Percentiles rank a stretch among this genome's conserved stretches.
Evolutionary conservation across 2,329 filamentous ascomycete genomes (phyloP).

Genomic region (Alternaria atra): DNA sequence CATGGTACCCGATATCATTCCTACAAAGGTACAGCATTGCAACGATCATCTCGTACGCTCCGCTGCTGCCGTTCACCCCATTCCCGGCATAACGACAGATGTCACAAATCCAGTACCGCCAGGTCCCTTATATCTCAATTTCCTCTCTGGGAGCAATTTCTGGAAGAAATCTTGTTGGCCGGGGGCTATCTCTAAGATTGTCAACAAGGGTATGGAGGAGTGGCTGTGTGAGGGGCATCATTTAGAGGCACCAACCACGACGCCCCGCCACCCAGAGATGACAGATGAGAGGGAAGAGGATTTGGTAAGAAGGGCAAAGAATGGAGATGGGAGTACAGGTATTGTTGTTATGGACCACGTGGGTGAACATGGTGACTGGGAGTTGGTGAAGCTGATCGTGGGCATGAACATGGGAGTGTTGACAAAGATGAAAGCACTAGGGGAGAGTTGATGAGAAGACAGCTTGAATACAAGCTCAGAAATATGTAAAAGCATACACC

Average conservation of each 20-base stretch:
- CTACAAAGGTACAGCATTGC: constrained; percentile 79
- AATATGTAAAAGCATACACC: not conserved
- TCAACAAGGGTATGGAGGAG: constrained; percentile 78
- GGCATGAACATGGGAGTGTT: constrained; percentile 81
- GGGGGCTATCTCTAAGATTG: constrained; percentile 84
- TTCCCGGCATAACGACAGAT: constrained; percentile 54
- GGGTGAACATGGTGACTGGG: constrained; percentile 86
- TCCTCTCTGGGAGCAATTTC: constrained; percentile 90
- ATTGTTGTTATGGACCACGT: constrained; percentile 96
- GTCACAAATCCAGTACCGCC: constrained; percentile 53
- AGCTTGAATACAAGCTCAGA: not conserved
- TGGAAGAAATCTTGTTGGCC: constrained; percentile 94
- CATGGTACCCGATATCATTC: constrained; percentile 75
- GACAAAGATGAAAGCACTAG: constrained; percentile 8
- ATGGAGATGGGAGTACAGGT: constrained; percentile 76
- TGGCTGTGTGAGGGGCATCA: constrained; percentile 66
- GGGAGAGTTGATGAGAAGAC: not conserved
- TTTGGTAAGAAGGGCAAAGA: constrained; percentile 57
- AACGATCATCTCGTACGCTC: constrained; percentile 81
- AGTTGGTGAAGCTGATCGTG: constrained; percentile 84
- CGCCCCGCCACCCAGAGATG: constrained; percentile 24
- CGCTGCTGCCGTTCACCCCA: constrained; percentile 44
- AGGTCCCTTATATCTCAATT: constrained; percentile 85
- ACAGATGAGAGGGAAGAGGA: constrained; percentile 23
- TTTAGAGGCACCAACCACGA: constrained; percentile 27